Percentiles rank a stretch among this genome's conserved stretches.
Conservation (phyloP, 768 basidiomycete genomes). For the Calocybe cyanea region DNA sequence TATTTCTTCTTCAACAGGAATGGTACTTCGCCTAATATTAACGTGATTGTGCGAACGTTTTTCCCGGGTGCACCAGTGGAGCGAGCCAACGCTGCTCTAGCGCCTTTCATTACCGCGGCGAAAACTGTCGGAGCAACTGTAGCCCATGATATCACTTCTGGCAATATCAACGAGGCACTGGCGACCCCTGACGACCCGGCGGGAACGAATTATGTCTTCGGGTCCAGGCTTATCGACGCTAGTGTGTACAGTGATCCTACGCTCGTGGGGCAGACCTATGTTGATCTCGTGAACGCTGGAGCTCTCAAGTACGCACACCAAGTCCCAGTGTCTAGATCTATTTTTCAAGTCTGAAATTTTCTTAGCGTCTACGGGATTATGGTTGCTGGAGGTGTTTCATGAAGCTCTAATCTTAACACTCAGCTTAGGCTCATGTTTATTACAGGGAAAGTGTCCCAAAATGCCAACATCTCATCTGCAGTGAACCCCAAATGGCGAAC, state of each 20-base stretch:
- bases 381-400: constrained; percentile 18
- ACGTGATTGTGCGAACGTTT: constrained; percentile 10
- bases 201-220: constrained; percentile 11
- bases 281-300: constrained; percentile 18
- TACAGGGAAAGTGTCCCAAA: constrained; percentile 29
- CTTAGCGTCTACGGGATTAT: constrained; percentile 18
- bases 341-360: not conserved
- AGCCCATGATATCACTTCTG: not conserved
- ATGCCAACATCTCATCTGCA: constrained; percentile 27
- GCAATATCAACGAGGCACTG: constrained; percentile 17
- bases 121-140: constrained; percentile 14
- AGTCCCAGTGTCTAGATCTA: not conserved
- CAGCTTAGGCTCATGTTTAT: not conserved
- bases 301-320: constrained; percentile 5
- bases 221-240: constrained; percentile 17
- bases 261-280: constrained; percentile 19
- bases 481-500: constrained; percentile 32
- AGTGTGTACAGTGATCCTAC: constrained; percentile 12
- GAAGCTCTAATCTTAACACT: not conserved
- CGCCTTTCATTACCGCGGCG: constrained; percentile 20
- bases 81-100: constrained; percentile 12
- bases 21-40: not conserved
- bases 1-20: constrained; percentile 20
- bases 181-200: constrained; percentile 12
- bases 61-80: constrained; percentile 18